Percentiles rank a stretch among this genome's conserved stretches.
These are phyloP conservation scores for Talaromyces nanjingensis DNA, from an alignment of 495 filamentous ascomycete species.

Conservation along the genomic window DNA sequence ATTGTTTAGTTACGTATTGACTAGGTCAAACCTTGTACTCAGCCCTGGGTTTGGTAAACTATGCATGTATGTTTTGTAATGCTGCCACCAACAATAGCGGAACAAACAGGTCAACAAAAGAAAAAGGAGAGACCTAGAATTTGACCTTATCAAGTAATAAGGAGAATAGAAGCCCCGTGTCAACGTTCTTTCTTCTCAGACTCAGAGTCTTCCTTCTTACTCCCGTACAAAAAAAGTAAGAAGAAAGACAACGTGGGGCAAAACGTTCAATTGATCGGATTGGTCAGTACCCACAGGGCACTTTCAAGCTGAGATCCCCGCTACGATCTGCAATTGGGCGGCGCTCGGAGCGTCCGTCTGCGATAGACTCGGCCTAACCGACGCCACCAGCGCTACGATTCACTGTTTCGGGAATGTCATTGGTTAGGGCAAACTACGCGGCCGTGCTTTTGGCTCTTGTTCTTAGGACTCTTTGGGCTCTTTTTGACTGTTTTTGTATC, in stretches of 20 bases:
- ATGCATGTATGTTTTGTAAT: background rate
- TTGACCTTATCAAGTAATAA: background rate
- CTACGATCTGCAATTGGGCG: conserved; percentile 9
- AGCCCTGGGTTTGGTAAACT: background rate
- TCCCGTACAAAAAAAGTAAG: background rate
- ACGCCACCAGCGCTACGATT: conserved; percentile 7
- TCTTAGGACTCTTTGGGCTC: background rate
- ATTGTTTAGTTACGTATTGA: background rate
- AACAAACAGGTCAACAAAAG: background rate
- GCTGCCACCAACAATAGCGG: background rate
- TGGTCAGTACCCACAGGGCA: conserved; percentile 3
- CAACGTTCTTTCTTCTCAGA: background rate
- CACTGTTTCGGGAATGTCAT: background rate
- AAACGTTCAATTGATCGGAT: background rate
- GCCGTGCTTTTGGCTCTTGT: background rate
- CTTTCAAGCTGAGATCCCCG: conserved; percentile 9
- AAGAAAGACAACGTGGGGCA: background rate
- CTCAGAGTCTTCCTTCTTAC: background rate
- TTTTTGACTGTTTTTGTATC: background rate
- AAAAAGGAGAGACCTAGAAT: background rate
- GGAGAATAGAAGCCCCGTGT: background rate
- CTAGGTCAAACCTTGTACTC: background rate
- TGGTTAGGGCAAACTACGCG: background rate
- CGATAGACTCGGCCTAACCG: conserved; percentile 5
- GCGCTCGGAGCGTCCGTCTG: conserved; percentile 4